A percentile compares a stretch with the other conserved stretches of the same genome.
Conservation (phyloP, 345 rosid genomes). For the Stellera chamaejasme region DNA sequence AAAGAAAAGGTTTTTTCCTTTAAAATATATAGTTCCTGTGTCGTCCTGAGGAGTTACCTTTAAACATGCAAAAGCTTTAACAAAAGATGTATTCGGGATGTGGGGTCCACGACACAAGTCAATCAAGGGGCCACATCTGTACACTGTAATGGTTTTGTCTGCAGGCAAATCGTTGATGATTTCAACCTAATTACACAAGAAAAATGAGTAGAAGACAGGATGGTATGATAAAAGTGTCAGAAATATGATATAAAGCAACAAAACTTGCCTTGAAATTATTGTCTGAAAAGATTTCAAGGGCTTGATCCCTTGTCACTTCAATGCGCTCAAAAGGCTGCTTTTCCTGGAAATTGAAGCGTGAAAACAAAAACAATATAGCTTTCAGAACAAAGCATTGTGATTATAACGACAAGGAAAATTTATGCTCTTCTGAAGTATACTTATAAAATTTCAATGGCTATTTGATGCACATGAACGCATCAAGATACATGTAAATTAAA, state of each 20-base stretch:
- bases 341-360: conserved; percentile 33
- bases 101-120: conserved; percentile 99
- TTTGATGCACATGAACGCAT: too few species aligned
- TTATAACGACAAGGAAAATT: too few species aligned
- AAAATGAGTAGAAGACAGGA: conserved; percentile 10
- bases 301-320: conserved; percentile 86
- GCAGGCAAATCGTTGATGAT: conserved; percentile 78
- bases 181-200: conserved; percentile 57
- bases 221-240: conserved; percentile 1
- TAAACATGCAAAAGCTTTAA: conserved; percentile 85
- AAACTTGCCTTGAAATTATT: conserved; percentile 74
- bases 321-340: conserved; percentile 95
- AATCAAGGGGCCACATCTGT: conserved; percentile 94
- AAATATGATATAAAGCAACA: conserved; percentile 4
- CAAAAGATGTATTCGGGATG: conserved; percentile 96
- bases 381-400: not conserved
- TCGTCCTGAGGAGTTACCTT: conserved; percentile 37
- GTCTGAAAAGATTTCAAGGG: conserved; percentile 85
- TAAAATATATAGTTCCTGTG: not conserved
- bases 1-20: not conserved
- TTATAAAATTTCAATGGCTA: too few species aligned
- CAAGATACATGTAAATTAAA: too few species aligned
- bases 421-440: too few species aligned
- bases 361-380: not conserved
- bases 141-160: conserved; percentile 90